Evolutionary conservation across 2,329 filamentous ascomycete species (phyloP), one percentile per base, ranked within the genome.

Genomic region (Coniosporium tulheliwenetii): DNA sequence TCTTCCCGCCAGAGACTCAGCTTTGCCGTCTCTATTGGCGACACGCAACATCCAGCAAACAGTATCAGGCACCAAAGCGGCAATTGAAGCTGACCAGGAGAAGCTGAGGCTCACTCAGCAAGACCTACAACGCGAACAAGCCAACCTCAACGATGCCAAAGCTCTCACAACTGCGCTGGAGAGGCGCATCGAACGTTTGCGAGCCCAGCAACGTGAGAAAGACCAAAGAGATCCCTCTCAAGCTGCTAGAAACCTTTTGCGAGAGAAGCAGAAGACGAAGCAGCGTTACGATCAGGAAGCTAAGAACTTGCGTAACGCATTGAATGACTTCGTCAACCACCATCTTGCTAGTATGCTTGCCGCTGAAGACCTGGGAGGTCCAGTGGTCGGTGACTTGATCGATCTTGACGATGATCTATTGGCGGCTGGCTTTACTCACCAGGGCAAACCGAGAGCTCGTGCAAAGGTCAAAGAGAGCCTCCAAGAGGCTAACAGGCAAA

Each of bases 361-460:
- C 5, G 82, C 83, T 1, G 85, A 93, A 61, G 82, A 86, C 52
- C 68, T 87, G 1, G 85, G 85, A 7, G 85, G 85, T 0, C 85
- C 85, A 0, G 79, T 86, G 9, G 83, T 87, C 1, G 83, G 85
- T 3, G 80, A 85, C 48, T 66, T 79, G 49, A 67, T 81, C 52
- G 75, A 81, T 61, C 77, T 65, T 50, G 71, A 65, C 8, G 71
- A 80, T 36, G 72, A 62, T 10, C 64, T 57, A 7, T 57, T 73
- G 34, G 64, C 64, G 40, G 62, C 63, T 19, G 70, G 70, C n/a
- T 73, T 73, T 54, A 72, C 67, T 3, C 61, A 60, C 34, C 64
- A 67, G 46, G 70, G 70, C 12, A 69, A 56, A 37, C 48, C 54
- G 10, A 63, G 58, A 45, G 52, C 63, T n/a, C 7, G 19, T 14